Conservation (phyloP, 202 grass and related monocot genomes). For the Bolboschoenoplectus hybrid region DNA sequence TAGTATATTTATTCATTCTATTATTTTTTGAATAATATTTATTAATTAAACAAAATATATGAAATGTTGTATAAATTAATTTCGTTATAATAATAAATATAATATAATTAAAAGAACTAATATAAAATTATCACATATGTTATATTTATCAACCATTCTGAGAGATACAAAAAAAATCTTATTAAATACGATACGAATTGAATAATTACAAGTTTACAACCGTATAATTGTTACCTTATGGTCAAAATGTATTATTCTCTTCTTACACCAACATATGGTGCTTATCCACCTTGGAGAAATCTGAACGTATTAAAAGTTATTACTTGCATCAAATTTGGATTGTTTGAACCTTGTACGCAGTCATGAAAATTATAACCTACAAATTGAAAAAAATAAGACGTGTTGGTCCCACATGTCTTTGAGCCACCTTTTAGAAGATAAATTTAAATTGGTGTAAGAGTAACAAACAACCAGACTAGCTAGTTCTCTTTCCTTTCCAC, state of each 20-base stretch:
- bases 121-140: background rate
- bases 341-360: background rate
- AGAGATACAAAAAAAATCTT: background rate
- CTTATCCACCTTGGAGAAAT: background rate
- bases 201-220: background rate
- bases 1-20: too few relatives aligned
- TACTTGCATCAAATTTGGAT: background rate
- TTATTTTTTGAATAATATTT: too few relatives aligned
- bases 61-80: background rate
- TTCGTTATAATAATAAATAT: background rate
- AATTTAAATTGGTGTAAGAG: background rate
- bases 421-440: background rate
- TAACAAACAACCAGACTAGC: background rate
- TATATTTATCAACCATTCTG: background rate
- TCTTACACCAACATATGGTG: background rate
- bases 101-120: background rate
- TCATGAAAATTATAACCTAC: background rate
- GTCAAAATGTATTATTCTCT: too few relatives aligned
- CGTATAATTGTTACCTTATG: too few relatives aligned
- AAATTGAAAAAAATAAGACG: background rate
- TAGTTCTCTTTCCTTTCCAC: background rate
- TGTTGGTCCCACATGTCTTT: background rate
- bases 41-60: too few relatives aligned
- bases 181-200: background rate
- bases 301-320: background rate